phyloP scores from a whole-genome alignment of 352 stramenopile genomes.

The Globisporangium splendens region DNA sequence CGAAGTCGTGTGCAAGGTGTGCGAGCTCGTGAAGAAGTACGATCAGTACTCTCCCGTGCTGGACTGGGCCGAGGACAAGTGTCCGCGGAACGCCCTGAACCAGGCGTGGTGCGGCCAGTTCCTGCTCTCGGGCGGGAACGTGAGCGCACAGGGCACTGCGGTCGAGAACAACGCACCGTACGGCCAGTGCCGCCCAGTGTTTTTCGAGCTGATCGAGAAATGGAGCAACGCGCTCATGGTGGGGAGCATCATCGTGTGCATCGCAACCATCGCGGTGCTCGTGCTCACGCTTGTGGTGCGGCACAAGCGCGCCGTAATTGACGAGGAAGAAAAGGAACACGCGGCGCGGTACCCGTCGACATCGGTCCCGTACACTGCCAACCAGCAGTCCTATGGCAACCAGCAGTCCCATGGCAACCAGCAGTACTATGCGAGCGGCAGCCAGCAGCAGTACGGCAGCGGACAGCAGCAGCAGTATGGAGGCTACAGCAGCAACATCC shows the following conservation, averaged over 20 bases:
- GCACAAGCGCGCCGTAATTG: slow-evolving; percentile 22
- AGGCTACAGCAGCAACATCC: background rate
- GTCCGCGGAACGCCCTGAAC: slow-evolving; percentile 44
- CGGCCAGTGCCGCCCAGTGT: slow-evolving; percentile 53
- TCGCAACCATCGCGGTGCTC: slow-evolving; percentile 45
- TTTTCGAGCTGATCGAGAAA: slow-evolving; percentile 65
- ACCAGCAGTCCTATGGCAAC: slow-evolving; percentile 1
- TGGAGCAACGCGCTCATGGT: slow-evolving; percentile 65
- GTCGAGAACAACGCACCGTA: slow-evolving; percentile 53
- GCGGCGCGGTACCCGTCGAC: slow-evolving; percentile 6
- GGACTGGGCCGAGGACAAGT: slow-evolving; percentile 61
- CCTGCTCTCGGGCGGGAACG: slow-evolving; percentile 31
- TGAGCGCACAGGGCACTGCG: slow-evolving; percentile 21
- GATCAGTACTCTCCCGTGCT: slow-evolving; percentile 56
- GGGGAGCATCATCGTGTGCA: slow-evolving; percentile 44
- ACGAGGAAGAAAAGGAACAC: slow-evolving; percentile 14
- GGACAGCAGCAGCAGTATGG: slow-evolving; percentile 7
- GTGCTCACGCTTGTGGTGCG: slow-evolving; percentile 58
- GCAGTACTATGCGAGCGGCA: slow-evolving; percentile 1
- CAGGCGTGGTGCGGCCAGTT: slow-evolving; percentile 72
- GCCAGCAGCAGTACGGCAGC: slow-evolving; percentile 29
- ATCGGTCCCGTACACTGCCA: background rate
- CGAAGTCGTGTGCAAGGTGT: slow-evolving; percentile 55
- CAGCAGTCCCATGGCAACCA: slow-evolving; percentile 6
- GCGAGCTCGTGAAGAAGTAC: slow-evolving; percentile 50